A percentile compares a stretch with the other conserved stretches of the same genome.
phyloP scores from a whole-genome alignment of 2,329 filamentous ascomycete species.

The Kalmusia sp. region DNA sequence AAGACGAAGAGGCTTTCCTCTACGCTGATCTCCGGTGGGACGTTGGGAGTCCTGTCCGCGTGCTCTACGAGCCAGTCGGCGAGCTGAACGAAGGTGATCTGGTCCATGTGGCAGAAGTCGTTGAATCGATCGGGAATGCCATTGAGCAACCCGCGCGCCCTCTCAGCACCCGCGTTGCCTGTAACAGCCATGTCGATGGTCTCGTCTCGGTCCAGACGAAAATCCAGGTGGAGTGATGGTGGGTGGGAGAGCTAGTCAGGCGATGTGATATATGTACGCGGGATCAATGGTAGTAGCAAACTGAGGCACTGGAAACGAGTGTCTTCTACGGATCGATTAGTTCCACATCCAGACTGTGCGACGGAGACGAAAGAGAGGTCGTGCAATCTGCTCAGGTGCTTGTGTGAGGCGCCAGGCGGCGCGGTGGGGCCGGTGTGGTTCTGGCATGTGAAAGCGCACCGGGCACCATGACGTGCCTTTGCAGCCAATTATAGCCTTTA shows the following conservation, averaged over 20 bases:
- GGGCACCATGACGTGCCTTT: constrained; percentile 5
- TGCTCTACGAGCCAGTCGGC: constrained; percentile 48
- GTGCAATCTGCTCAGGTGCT: constrained; percentile 2
- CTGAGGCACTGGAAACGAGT: background rate
- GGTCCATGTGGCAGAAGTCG: constrained; percentile 47
- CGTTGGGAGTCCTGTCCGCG: constrained; percentile 29
- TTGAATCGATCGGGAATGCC: constrained; percentile 45
- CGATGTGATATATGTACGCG: constrained; percentile 1
- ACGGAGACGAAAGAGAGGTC: background rate
- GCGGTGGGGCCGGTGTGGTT: constrained; percentile 10
- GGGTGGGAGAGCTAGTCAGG: background rate
- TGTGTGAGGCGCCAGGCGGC: constrained; percentile 9
- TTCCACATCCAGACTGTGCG: background rate
- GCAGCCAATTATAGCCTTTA: constrained; percentile 9
- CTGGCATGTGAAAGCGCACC: constrained; percentile 17
- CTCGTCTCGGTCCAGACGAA: background rate
- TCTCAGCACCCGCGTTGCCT: constrained; percentile 33
- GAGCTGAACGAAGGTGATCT: constrained; percentile 46
- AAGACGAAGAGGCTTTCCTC: constrained; percentile 48
- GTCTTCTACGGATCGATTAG: background rate
- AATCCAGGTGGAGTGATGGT: background rate
- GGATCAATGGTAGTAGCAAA: background rate
- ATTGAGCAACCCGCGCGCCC: constrained; percentile 41
- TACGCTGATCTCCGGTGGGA: constrained; percentile 40
- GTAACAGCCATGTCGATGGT: constrained; percentile 27